phyloP scores from a whole-genome alignment of 208 protist genomes.

The Trypanosoma lewisi region DNA sequence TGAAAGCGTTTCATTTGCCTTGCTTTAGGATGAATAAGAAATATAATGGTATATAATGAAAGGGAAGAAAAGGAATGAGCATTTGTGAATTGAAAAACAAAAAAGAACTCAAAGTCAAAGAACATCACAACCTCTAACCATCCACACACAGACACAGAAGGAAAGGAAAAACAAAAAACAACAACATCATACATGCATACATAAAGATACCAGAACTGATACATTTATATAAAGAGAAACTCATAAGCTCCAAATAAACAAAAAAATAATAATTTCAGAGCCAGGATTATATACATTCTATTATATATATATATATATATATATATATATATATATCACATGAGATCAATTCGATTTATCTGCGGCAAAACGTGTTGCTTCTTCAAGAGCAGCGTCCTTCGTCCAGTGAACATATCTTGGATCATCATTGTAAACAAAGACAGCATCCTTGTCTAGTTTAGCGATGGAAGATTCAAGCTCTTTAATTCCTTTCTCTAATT shows the following conservation, averaged over 20 bases:
- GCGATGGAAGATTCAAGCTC: slow-evolving; percentile 76
- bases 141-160: slow-evolving; percentile 6
- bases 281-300: slow-evolving; percentile 1
- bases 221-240: too few species aligned
- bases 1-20: slow-evolving; percentile 30
- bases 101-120: background rate
- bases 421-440: slow-evolving; percentile 89
- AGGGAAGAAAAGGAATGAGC: slow-evolving; percentile 11
- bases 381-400: slow-evolving; percentile 74
- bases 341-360: slow-evolving; percentile 5
- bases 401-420: slow-evolving; percentile 69
- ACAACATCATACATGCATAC: too few species aligned
- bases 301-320: slow-evolving; percentile 15
- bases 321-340: slow-evolving; percentile 15
- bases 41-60: background rate
- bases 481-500: slow-evolving; percentile 68
- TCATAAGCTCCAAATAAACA: background rate
- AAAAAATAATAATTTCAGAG: slow-evolving; percentile 5
- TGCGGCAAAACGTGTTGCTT: slow-evolving; percentile 37
- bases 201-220: too few species aligned
- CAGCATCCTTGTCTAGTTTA: slow-evolving; percentile 81
- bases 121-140: background rate
- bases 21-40: slow-evolving; percentile 1
- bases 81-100: slow-evolving; percentile 10
- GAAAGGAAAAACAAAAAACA: slow-evolving; percentile 9